Percentiles rank a stretch among this genome's conserved stretches.
Conservation (phyloP, 441 rosid species). For the Adansonia gregorii region DNA sequence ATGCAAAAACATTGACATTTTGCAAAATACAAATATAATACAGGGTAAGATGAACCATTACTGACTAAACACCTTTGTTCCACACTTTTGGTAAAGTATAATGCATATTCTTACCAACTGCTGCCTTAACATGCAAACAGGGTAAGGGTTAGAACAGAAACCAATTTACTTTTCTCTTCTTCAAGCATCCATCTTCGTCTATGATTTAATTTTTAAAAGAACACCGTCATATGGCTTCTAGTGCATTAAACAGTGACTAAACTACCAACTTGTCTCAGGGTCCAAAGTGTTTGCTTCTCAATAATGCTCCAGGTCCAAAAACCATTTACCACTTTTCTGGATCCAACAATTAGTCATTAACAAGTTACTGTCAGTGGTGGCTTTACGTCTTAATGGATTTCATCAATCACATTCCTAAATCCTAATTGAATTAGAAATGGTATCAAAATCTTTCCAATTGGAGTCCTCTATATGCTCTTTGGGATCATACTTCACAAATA, state of each 20-base stretch:
- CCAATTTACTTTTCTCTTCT: background rate
- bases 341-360: background rate
- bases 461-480: background rate
- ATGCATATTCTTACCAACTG: background rate
- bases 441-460: background rate
- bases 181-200: slow-evolving; percentile 9
- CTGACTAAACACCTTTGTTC: background rate
- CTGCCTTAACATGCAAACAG: background rate
- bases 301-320: background rate
- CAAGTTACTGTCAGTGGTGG: background rate
- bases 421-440: background rate
- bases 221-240: background rate
- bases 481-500: background rate
- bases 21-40: background rate
- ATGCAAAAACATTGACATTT: background rate
- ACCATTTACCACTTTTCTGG: background rate
- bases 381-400: background rate
- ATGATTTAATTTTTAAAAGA: background rate
- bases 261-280: slow-evolving; percentile 4
- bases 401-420: slow-evolving; percentile 1
- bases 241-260: slow-evolving; percentile 1
- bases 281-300: slow-evolving; percentile 12
- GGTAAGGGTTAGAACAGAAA: background rate
- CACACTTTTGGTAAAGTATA: background rate
- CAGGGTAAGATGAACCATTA: background rate